These are phyloP conservation scores for Auricularia cornea DNA, from an alignment of 768 basidiomycete species.

Conservation along the genomic window DNA sequence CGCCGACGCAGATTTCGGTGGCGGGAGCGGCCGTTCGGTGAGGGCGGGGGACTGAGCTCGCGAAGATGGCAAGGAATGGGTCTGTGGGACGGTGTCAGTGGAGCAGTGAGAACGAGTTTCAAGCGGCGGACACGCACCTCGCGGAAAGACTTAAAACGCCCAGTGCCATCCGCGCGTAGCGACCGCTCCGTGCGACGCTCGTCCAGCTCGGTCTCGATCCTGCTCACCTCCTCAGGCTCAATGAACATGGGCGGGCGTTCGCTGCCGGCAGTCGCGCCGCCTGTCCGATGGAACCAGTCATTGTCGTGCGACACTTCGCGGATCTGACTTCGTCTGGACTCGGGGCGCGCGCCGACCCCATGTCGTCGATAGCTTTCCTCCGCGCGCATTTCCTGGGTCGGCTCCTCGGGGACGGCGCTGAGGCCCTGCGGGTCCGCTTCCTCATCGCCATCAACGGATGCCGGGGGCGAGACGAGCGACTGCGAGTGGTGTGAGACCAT, in stretches of 20 bases:
- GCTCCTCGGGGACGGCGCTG: slow-evolving; percentile 10
- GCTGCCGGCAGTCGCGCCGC: slow-evolving; percentile 44
- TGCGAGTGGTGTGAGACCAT: slow-evolving; percentile 14
- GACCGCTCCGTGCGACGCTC: slow-evolving; percentile 52
- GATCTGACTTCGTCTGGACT: neutral
- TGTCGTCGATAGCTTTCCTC: neutral
- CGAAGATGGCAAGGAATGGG: slow-evolving; percentile 2
- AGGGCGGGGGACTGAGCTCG: slow-evolving; percentile 2
- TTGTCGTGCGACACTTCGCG: neutral
- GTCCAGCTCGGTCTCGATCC: slow-evolving; percentile 36
- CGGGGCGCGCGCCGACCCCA: neutral
- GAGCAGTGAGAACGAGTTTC: neutral
- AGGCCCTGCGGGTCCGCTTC: slow-evolving; percentile 1
- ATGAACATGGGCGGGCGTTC: slow-evolving; percentile 3
- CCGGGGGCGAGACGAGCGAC: too few relatives aligned
- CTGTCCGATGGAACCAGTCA: slow-evolving; percentile 28
- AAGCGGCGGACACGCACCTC: neutral
- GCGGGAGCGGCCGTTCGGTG: slow-evolving; percentile 9
- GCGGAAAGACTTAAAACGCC: neutral
- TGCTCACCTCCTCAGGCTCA: slow-evolving; percentile 5
- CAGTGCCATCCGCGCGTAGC: slow-evolving; percentile 12
- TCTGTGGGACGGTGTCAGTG: neutral
- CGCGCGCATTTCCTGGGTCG: neutral
- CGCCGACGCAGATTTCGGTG: neutral
- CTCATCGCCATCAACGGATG: slow-evolving; percentile 8